Evolutionary conservation across 345 rosid species (phyloP).

Genomic region (Euphorbia pulcherrima): DNA sequence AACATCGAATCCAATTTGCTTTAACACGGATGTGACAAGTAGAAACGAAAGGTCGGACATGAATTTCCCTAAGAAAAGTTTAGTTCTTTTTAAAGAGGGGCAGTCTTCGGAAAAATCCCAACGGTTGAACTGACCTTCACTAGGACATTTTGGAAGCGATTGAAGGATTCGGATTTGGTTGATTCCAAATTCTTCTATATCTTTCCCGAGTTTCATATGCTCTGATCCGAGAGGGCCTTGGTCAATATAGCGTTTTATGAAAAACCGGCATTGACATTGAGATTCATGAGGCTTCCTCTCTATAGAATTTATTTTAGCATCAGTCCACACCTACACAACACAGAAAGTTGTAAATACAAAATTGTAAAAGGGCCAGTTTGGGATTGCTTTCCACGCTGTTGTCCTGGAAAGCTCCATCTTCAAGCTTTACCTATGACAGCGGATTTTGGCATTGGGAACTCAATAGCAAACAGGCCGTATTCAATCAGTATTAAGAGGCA

Average conservation of each 20-base stretch:
- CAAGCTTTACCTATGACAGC: too few relatives aligned
- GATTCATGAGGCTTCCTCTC: conserved; percentile 69
- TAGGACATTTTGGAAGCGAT: conserved; percentile 42
- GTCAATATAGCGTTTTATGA: conserved; percentile 48
- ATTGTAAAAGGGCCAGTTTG: too few relatives aligned
- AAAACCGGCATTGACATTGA: conserved; percentile 59
- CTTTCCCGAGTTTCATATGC: conserved; percentile 45
- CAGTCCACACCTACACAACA: conserved; percentile 58
- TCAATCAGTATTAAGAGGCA: too few relatives aligned
- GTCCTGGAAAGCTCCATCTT: too few relatives aligned
- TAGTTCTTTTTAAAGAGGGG: conserved; percentile 41
- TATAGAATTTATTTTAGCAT: conserved; percentile 70
- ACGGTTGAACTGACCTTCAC: conserved; percentile 45
- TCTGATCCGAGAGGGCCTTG: conserved; percentile 59
- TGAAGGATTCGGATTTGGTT: conserved; percentile 62
- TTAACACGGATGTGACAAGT: conserved; percentile 58
- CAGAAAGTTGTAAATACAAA: conserved; percentile 3
- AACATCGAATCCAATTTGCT: conserved; percentile 44
- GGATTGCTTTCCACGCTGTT: too few relatives aligned
- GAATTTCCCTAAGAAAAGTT: conserved; percentile 61
- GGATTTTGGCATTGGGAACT: too few relatives aligned
- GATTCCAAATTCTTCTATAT: conserved; percentile 41
- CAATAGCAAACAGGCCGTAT: too few relatives aligned
- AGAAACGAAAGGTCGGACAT: conserved; percentile 62
- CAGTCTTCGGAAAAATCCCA: conserved; percentile 71